These are phyloP conservation scores for Phytophthora parvispora DNA, from an alignment of 352 stramenopile species.

Conservation along the genomic window DNA sequence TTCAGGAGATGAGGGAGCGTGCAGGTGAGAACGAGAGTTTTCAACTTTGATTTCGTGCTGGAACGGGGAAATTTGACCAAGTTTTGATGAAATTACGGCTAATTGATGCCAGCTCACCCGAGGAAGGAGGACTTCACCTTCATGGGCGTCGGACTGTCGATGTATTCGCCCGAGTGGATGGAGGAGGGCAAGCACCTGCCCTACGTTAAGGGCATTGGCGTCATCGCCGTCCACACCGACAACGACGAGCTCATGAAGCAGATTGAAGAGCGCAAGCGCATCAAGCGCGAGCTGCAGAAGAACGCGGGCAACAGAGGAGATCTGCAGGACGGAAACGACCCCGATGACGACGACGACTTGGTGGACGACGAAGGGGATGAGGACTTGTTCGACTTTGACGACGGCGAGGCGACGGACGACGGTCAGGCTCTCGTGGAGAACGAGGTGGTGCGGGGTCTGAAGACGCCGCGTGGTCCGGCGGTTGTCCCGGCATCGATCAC, in stretches of 20 bases:
- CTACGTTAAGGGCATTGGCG: constrained; percentile 56
- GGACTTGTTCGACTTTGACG: constrained; percentile 48
- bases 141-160: constrained; percentile 65
- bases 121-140: constrained; percentile 66
- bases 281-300: constrained; percentile 61
- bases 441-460: constrained; percentile 52
- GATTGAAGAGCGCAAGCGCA: constrained; percentile 75
- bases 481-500: constrained; percentile 63
- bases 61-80: constrained; percentile 5
- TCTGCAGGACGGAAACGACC: constrained; percentile 46
- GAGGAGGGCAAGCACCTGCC: constrained; percentile 64
- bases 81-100: constrained; percentile 16
- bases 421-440: constrained; percentile 58
- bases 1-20: constrained; percentile 57
- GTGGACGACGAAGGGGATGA: constrained; percentile 45
- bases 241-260: constrained; percentile 64
- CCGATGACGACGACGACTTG: constrained; percentile 39
- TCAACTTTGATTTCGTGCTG: background rate
- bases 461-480: constrained; percentile 48
- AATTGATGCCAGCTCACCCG: constrained; percentile 36
- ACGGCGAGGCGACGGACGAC: constrained; percentile 42
- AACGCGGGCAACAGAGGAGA: constrained; percentile 36
- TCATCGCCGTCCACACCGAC: constrained; percentile 62
- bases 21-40: constrained; percentile 40
- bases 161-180: constrained; percentile 75